These are phyloP conservation scores for Vanderwaltozyma yarrowii DNA, from an alignment of 805 yeast genomes.

Conservation along the genomic window DNA sequence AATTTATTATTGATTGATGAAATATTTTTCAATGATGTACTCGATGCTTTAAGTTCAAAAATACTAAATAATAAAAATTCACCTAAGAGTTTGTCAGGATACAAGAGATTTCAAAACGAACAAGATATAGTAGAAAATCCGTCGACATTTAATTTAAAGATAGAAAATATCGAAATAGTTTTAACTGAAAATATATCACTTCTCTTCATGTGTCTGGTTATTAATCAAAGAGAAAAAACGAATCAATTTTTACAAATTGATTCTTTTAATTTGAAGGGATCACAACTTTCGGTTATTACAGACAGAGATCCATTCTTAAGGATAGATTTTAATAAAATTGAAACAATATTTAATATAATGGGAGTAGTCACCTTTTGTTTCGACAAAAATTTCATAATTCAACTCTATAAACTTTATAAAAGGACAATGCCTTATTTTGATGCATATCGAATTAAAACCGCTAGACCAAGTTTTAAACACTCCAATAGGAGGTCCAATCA, in stretches of 20 bases:
- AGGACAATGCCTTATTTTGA: background rate
- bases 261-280: background rate
- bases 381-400: background rate
- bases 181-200: background rate
- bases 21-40: background rate
- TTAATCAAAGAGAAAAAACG: background rate
- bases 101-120: constrained; percentile 4
- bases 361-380: too few species aligned
- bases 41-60: background rate
- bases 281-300: background rate
- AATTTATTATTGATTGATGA: background rate
- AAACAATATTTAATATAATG: background rate
- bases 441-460: too few species aligned
- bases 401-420: too few species aligned
- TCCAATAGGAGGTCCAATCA: too few species aligned
- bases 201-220: background rate
- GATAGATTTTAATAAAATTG: background rate
- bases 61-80: background rate
- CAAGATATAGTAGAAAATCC: background rate
- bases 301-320: background rate
- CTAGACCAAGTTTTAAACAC: background rate
- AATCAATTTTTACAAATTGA: background rate
- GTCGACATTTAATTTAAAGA: background rate
- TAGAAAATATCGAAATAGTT: background rate
- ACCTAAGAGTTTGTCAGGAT: background rate